Percentiles rank a stretch among this genome's conserved stretches.
Conservation (phyloP, 805 yeast species). For the Candida patagonica region DNA sequence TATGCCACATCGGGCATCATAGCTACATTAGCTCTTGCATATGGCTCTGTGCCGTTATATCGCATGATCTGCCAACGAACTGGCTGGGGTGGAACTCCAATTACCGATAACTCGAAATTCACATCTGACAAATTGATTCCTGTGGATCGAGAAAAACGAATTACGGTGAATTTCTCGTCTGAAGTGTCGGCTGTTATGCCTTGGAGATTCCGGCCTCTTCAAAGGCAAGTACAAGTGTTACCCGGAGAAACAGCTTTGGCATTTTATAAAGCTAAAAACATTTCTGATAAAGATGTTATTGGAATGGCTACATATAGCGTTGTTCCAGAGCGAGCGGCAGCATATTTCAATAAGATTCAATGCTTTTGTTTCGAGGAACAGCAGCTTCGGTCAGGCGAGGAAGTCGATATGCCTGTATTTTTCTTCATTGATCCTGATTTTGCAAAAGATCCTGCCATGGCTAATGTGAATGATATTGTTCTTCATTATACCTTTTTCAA, state of each 20-base stretch:
- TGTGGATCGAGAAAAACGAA: conserved; percentile 73
- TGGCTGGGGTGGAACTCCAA: conserved; percentile 94
- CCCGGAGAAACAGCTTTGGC: conserved; percentile 99
- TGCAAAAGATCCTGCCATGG: conserved; percentile 86
- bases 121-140: conserved; percentile 84
- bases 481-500: conserved; percentile 88
- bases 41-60: conserved; percentile 88
- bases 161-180: conserved; percentile 79
- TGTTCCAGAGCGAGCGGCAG: conserved; percentile 93
- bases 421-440: conserved; percentile 95
- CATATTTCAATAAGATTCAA: conserved; percentile 92
- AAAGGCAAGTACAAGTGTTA: conserved; percentile 79
- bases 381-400: conserved; percentile 87
- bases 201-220: conserved; percentile 93
- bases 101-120: conserved; percentile 71
- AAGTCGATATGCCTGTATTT: conserved; percentile 97
- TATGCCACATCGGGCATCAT: conserved; percentile 38
- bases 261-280: conserved; percentile 85
- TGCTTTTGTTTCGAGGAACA: conserved; percentile 99
- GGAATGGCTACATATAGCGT: conserved; percentile 99
- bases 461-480: conserved; percentile 80
- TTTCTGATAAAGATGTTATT: conserved; percentile 77
- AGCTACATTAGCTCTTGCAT: conserved; percentile 65
- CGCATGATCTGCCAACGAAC: conserved; percentile 88
- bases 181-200: conserved; percentile 87